Evolutionary conservation across 345 rosid genomes (phyloP), one percentile per base, ranked within the genome.

Genomic region (Brassica rapa): DNA sequence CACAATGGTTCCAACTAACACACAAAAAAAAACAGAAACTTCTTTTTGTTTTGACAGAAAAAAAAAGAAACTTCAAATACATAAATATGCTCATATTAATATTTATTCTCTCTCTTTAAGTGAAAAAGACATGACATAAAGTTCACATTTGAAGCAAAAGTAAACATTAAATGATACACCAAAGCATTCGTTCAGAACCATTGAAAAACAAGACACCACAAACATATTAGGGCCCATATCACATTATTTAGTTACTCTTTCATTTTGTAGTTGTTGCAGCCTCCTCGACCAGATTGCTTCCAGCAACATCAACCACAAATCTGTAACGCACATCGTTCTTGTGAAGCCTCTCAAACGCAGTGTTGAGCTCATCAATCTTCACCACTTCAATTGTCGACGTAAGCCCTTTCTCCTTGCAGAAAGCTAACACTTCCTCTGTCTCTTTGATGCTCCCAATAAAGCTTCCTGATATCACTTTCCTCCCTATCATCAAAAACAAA

Each of bases 291-390:
- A 82, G 68, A n/a, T 86, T 84, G 80, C 89, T 85, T 53, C 90
- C 86, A 0, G 87, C 90, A 27, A 84, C 85, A 46, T 89, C 93
- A 39, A 85, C 81, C 56, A 88, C 91, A 62, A 90, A 88, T 78
- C 93, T 84, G 37, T 85, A 84, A 70, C 89, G 83, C 4, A 83
- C 89, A 70, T 89, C 96, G 69, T 89, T 93, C 87, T 66, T 87
- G 77, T 79, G 87, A 73, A 87, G 86, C 80, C 90, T 84, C 77
- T 88, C 86, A 71, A 88, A 83, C 5, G 93, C 91, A 62, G 78
- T 32, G 78, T 84, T 86, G 49, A 86, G 78, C 21, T 84, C 85
- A 46, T 87, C 93, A 46, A 86, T 80, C 84, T 88, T 83, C 79
- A 90, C 82, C 15, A 83, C 80, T 68, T 90, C 96, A 5, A 89